Conservation (phyloP, 352 stramenopile genomes). For the Pythium aquatile region DNA sequence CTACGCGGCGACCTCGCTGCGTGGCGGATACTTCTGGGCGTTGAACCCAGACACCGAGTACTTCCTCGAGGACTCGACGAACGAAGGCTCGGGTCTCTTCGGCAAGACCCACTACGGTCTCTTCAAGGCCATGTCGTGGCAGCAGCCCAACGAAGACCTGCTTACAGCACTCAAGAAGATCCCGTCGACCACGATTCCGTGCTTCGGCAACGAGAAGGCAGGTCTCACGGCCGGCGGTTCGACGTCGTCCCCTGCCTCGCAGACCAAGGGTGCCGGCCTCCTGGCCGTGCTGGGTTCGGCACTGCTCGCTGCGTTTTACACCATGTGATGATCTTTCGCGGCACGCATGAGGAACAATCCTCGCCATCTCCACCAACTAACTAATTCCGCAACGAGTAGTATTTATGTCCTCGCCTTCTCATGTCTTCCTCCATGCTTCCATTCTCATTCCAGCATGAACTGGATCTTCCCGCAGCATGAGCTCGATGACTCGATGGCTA, state of each 20-base stretch:
- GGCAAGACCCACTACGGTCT: conserved; percentile 56
- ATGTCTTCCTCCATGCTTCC: neutral
- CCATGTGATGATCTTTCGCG: neutral
- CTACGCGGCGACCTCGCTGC: conserved; percentile 39
- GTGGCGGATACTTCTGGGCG: conserved; percentile 64
- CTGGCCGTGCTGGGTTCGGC: neutral
- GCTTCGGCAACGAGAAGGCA: conserved; percentile 43
- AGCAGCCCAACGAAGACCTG: conserved; percentile 49
- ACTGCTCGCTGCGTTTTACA: neutral
- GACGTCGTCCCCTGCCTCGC: neutral
- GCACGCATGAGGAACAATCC: neutral
- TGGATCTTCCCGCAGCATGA: neutral
- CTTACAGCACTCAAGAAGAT: conserved; percentile 45
- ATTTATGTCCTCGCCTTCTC: conserved; percentile 16
- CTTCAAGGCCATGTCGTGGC: conserved; percentile 54
- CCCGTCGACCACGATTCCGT: conserved; percentile 46
- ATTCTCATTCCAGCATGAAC: neutral
- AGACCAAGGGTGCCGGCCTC: neutral
- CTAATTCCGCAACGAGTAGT: conserved; percentile 1
- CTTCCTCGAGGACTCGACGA: conserved; percentile 51
- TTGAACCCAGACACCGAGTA: conserved; percentile 64
- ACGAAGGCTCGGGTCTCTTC: conserved; percentile 44
- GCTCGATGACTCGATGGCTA: neutral
- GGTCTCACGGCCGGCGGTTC: neutral
- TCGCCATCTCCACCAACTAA: neutral